Base-by-base conservation (phyloP, 1,284 basidiomycete species). In the Irpex lacteus region DNA sequence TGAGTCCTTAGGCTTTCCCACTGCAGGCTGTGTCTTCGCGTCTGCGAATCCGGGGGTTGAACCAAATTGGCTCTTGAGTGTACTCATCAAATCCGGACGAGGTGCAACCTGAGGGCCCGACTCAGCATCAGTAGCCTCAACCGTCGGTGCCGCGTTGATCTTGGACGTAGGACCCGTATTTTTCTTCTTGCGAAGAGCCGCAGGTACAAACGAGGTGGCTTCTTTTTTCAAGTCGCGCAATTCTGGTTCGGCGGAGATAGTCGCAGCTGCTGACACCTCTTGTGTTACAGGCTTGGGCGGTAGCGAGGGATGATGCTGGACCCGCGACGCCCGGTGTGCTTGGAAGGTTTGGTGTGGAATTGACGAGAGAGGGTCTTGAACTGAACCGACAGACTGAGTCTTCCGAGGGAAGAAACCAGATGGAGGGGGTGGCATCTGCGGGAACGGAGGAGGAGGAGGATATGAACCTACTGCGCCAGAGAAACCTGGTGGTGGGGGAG, bases 211-310 rank as follows among this genome's bases (percentile, higher is more conserved):
- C 0, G 92, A 86, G 0, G 94, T 96, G 6, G 91, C 88, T 74
- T 98, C 95, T 75, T 94, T 95, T 78, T 95, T 94, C 68, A 98
- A 82, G 74, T 98, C 93, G 21, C 95, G 90, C 55, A 98, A 76
- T 71, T 94, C 83, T 1, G 96, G 94, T 58, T 81, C 94, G 1
- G 94, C 94, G 15, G 85, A 89, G 62, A 97, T 87, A 1, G 86
- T 91, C 1, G 92, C 92, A 5, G 82, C 76, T 0, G 80, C 77
- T 38, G 77, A 69, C 5, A 69, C 62, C 13, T 70, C 63, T 0
- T 64, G 59, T 11, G 65, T 44, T 0, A 73, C 70, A 7, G 79
- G 69, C 56, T 65, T 66, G 36, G 64, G 65, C 0, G 69, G 69
- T 44, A 67, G 65, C 1, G 66, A 67, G 8, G 75, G 71, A 61